phyloP scores from a whole-genome alignment of 257 asterid genomes.

The Solanum lycopersicoides region DNA sequence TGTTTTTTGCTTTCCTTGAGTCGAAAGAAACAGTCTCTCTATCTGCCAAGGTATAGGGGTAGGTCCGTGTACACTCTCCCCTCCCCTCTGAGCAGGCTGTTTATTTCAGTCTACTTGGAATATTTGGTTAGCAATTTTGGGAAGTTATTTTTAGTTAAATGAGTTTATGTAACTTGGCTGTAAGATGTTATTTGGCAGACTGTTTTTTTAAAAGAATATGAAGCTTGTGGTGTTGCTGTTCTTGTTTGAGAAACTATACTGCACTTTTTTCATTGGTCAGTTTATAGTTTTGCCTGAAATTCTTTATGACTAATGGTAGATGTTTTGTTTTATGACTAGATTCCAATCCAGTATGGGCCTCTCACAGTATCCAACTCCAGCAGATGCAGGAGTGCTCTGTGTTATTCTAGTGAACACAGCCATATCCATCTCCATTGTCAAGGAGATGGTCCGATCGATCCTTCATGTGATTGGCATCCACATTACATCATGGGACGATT shows the following conservation, averaged over 20 bases:
- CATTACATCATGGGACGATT: constrained; percentile 62
- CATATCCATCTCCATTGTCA: constrained; percentile 65
- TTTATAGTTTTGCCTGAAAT: not conserved
- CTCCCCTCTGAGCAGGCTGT: not conserved
- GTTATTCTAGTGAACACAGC: constrained; percentile 79
- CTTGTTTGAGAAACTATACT: not conserved
- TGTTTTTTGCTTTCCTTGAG: not conserved
- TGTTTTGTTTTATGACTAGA: constrained; percentile 9
- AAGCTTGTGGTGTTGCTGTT: not conserved
- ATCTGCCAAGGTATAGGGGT: not conserved
- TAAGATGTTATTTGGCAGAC: not conserved
- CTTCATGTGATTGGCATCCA: constrained; percentile 62
- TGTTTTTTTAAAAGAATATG: not conserved
- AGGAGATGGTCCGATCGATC: constrained; percentile 63
- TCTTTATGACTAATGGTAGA: not conserved
- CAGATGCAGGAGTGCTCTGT: constrained; percentile 82
- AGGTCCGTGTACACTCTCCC: not conserved
- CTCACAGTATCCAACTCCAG: constrained; percentile 69
- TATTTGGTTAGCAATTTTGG: not conserved
- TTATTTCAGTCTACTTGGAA: not conserved
- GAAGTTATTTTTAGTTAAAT: not conserved
- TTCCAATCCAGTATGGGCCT: constrained; percentile 50
- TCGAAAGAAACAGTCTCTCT: not conserved
- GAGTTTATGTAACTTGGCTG: not conserved
- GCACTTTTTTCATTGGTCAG: not conserved